Percentiles rank a stretch among this genome's conserved stretches.
Evolutionary conservation across 495 filamentous ascomycete species (phyloP).

Genomic region (Evernia prunastri): DNA sequence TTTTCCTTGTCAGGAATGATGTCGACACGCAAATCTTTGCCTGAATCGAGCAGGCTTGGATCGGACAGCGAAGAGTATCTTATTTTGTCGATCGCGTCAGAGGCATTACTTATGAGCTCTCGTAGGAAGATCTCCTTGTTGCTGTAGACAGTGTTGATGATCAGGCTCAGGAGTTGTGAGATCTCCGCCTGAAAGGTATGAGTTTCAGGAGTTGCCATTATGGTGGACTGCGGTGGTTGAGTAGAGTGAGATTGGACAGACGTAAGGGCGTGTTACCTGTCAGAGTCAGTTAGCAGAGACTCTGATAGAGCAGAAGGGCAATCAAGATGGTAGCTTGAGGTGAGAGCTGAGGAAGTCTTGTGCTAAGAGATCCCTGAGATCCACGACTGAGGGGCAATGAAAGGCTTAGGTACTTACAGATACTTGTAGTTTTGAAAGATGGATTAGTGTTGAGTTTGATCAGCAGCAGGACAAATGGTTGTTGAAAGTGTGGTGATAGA

Average conservation of each 20-base stretch:
- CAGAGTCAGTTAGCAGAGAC: background rate
- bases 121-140: conserved; percentile 99
- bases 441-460: too few species aligned
- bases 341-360: background rate
- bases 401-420: too few species aligned
- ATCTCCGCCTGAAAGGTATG: conserved; percentile 99
- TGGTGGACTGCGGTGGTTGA: background rate
- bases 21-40: conserved; percentile 96
- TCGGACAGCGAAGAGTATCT: conserved; percentile 96
- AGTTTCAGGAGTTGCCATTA: conserved; percentile 4
- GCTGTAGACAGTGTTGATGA: conserved; percentile 99
- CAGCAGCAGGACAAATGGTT: too few species aligned
- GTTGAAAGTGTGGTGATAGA: too few species aligned
- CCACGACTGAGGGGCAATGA: too few species aligned
- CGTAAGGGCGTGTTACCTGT: background rate
- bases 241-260: background rate
- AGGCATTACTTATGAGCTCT: conserved; percentile 95
- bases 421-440: too few species aligned
- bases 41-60: conserved; percentile 88
- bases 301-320: background rate
- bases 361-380: too few species aligned
- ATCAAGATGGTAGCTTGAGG: background rate
- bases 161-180: conserved; percentile 97
- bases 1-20: conserved; percentile 93
- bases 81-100: conserved; percentile 99